Conservation (phyloP, 495 filamentous ascomycete species). For the Daldinia vernicosa region DNA sequence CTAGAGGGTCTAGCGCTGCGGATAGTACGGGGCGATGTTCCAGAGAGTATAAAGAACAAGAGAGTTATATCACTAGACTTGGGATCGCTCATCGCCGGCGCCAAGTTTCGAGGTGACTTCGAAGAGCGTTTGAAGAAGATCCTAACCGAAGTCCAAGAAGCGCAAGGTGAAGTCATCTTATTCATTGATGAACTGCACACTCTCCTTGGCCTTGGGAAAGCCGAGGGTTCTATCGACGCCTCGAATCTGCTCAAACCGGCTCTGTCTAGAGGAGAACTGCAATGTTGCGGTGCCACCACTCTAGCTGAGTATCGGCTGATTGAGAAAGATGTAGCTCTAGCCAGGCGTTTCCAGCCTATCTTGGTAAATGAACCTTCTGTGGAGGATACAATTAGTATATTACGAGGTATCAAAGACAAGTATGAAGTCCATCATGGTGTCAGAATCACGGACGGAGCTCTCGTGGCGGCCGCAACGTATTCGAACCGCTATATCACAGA, state of each 20-base stretch:
- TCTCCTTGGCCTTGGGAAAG: constrained; percentile 89
- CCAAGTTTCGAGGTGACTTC: constrained; percentile 95
- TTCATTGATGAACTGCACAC: constrained; percentile 97
- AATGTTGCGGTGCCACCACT: constrained; percentile 95
- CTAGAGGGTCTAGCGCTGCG: constrained; percentile 90
- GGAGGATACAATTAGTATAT: constrained; percentile 91
- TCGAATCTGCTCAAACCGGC: constrained; percentile 97
- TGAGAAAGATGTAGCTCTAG: constrained; percentile 95
- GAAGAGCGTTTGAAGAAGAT: constrained; percentile 93
- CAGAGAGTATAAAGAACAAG: constrained; percentile 96
- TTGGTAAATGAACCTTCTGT: constrained; percentile 88
- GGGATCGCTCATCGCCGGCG: constrained; percentile 91
- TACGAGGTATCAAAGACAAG: constrained; percentile 94
- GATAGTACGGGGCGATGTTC: constrained; percentile 92
- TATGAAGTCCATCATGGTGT: constrained; percentile 98
- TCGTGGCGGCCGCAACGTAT: constrained; percentile 90
- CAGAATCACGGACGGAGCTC: constrained; percentile 88
- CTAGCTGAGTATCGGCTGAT: constrained; percentile 90
- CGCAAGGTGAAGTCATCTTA: constrained; percentile 87
- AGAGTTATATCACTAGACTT: constrained; percentile 86
- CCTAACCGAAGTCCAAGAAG: constrained; percentile 87
- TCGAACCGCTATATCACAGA: constrained; percentile 97
- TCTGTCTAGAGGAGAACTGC: constrained; percentile 87
- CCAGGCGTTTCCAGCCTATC: constrained; percentile 93
- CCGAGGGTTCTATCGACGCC: constrained; percentile 95